phyloP scores from a whole-genome alignment of 495 filamentous ascomycete species.

The Neurospora sp. region DNA sequence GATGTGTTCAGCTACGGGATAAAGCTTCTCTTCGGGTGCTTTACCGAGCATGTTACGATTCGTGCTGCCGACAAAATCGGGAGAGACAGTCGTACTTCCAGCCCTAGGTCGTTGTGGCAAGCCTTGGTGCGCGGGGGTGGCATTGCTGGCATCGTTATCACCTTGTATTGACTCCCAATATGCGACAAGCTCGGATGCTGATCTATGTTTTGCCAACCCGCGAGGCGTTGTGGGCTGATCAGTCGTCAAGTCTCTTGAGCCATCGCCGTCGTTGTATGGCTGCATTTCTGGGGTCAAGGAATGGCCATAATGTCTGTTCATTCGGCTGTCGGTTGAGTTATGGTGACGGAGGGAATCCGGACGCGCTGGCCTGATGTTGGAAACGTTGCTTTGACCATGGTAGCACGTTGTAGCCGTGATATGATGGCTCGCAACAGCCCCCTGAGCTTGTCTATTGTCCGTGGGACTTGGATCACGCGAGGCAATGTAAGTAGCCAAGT shows the following conservation, averaged over 20 bases:
- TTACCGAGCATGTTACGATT: not conserved
- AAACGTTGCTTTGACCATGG: constrained; percentile 1
- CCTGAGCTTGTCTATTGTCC: not conserved
- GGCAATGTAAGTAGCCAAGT: not conserved
- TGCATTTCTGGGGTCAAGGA: constrained; percentile 2
- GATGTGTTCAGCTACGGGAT: not conserved
- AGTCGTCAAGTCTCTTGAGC: not conserved
- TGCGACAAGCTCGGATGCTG: constrained; percentile 13
- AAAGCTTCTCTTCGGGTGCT: not conserved
- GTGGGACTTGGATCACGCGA: not conserved
- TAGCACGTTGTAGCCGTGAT: not conserved
- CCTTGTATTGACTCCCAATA: constrained; percentile 13
- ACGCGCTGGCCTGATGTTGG: not conserved
- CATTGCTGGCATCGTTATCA: not conserved
- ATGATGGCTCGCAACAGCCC: not conserved
- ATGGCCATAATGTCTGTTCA: not conserved
- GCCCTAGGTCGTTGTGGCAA: not conserved
- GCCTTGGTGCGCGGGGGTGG: not conserved
- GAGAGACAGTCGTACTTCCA: not conserved
- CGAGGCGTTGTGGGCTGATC: not conserved
- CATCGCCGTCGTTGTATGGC: not conserved
- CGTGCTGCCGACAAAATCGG: not conserved
- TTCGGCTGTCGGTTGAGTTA: not conserved
- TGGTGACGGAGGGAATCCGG: not conserved
- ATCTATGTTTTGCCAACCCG: constrained; percentile 1